Evolutionary conservation across 192 early-diverging fungal species (phyloP).

Genomic region (Dispira simplex): DNA sequence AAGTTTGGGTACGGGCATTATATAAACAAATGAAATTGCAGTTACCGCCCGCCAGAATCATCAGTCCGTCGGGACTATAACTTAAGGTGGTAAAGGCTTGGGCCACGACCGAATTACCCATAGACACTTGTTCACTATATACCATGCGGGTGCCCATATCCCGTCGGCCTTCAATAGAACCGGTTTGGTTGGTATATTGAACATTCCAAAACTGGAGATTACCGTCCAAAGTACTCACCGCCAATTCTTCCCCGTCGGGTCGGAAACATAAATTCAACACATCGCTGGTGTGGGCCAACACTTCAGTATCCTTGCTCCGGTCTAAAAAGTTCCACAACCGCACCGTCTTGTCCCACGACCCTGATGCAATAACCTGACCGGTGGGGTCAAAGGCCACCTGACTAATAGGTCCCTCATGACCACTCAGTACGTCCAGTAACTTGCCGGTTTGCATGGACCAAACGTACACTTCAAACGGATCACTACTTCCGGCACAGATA

Average conservation of each 20-base stretch:
- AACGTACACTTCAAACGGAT: constrained; percentile 94
- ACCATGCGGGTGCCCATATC: constrained; percentile 87
- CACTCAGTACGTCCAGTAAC: constrained; percentile 81
- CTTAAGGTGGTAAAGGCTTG: constrained; percentile 86
- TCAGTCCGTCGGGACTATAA: constrained; percentile 87
- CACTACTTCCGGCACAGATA: constrained; percentile 84
- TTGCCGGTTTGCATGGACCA: constrained; percentile 99
- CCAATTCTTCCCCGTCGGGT: constrained; percentile 82
- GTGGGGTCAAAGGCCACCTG: constrained; percentile 71
- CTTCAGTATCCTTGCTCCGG: constrained; percentile 59
- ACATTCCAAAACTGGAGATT: constrained; percentile 90
- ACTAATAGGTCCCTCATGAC: constrained; percentile 87
- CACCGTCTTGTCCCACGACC: constrained; percentile 86
- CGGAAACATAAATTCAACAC: constrained; percentile 77
- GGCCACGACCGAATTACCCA: constrained; percentile 65
- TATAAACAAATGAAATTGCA: constrained; percentile 95
- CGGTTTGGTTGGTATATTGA: constrained; percentile 47
- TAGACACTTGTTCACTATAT: constrained; percentile 55
- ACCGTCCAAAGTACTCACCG: constrained; percentile 80
- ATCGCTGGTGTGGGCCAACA: constrained; percentile 63
- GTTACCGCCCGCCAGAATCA: constrained; percentile 87
- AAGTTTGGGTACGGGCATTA: constrained; percentile 48
- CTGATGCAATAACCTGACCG: constrained; percentile 63
- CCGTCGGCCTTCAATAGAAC: constrained; percentile 77
- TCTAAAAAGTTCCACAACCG: constrained; percentile 92